Evolutionary conservation across 2,329 filamentous ascomycete genomes (phyloP).

Genomic region (Trichoderma lentiforme): DNA sequence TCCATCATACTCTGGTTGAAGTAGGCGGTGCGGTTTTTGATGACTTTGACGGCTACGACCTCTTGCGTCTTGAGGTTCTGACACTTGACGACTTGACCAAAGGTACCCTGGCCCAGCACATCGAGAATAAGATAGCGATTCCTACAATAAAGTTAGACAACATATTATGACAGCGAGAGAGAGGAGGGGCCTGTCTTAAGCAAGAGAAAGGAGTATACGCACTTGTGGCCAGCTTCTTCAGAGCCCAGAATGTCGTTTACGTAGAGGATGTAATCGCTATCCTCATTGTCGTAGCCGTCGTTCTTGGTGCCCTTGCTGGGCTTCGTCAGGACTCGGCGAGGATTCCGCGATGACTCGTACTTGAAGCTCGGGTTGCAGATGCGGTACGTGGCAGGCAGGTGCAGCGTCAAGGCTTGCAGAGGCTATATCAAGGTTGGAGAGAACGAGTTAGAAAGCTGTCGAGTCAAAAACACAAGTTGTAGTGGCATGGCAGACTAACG

Average conservation of each 20-base stretch:
- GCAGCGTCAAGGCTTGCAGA: constrained; percentile 88
- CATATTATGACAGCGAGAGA: no score
- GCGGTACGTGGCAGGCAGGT: constrained; percentile 91
- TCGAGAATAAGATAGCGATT: constrained; percentile 97
- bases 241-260: constrained; percentile 98
- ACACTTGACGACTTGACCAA: constrained; percentile 98
- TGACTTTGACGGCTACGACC: constrained; percentile 97
- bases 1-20: constrained; percentile 99
- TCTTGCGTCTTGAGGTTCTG: constrained; percentile 98
- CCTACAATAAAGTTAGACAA: constrained; percentile 40
- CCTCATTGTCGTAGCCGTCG: constrained; percentile 97
- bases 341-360: constrained; percentile 96
- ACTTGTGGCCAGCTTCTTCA: constrained; percentile 98
- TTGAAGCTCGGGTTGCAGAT: constrained; percentile 99
- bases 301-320: constrained; percentile 98
- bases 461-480: not conserved
- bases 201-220: constrained; percentile 31
- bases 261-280: constrained; percentile 98
- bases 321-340: constrained; percentile 91
- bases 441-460: no score
- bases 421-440: constrained; percentile 53
- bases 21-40: constrained; percentile 98
- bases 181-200: not conserved
- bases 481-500: constrained; percentile 51
- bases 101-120: constrained; percentile 94